Percentiles rank a stretch among this genome's conserved stretches.
These are phyloP conservation scores for Diaporthe destruens DNA, from an alignment of 2,329 filamentous ascomycete species.

Conservation along the genomic window DNA sequence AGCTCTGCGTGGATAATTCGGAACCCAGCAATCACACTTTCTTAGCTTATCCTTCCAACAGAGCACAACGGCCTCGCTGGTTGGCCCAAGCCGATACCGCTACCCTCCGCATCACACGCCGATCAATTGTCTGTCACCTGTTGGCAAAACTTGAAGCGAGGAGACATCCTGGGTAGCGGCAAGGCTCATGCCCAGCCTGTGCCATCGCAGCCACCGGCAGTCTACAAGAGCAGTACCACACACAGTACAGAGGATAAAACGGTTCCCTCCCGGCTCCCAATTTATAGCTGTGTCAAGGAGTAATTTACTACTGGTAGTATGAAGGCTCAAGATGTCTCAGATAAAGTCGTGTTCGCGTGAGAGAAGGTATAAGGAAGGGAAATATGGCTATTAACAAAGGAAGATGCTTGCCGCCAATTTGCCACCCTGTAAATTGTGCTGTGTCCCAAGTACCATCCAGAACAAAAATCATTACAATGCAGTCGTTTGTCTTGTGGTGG, in stretches of 20 bases:
- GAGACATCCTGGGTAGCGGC: too few relatives aligned
- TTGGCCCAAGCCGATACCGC: too few relatives aligned
- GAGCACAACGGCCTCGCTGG: background rate
- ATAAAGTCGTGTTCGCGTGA: constrained; percentile 30
- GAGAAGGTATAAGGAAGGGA: constrained; percentile 1
- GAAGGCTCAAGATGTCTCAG: background rate
- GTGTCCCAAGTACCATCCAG: constrained; percentile 17
- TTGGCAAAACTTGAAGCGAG: background rate
- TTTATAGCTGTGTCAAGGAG: background rate
- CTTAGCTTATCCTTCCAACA: background rate
- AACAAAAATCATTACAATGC: constrained; percentile 25
- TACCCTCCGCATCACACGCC: background rate
- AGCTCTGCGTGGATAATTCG: too few relatives aligned
- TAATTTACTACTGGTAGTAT: too few relatives aligned
- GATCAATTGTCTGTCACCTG: background rate
- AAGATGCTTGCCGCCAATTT: constrained; percentile 2
- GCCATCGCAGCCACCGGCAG: background rate
- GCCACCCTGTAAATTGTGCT: constrained; percentile 7
- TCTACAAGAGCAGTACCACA: background rate
- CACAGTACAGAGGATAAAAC: background rate
- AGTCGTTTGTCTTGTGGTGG: constrained; percentile 17
- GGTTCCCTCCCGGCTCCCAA: background rate
- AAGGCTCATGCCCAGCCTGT: too few relatives aligned
- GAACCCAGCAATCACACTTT: too few relatives aligned
- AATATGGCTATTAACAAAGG: constrained; percentile 23